phyloP scores from a whole-genome alignment of 2,329 filamentous ascomycete species.

The Aspergillus cejpii region DNA sequence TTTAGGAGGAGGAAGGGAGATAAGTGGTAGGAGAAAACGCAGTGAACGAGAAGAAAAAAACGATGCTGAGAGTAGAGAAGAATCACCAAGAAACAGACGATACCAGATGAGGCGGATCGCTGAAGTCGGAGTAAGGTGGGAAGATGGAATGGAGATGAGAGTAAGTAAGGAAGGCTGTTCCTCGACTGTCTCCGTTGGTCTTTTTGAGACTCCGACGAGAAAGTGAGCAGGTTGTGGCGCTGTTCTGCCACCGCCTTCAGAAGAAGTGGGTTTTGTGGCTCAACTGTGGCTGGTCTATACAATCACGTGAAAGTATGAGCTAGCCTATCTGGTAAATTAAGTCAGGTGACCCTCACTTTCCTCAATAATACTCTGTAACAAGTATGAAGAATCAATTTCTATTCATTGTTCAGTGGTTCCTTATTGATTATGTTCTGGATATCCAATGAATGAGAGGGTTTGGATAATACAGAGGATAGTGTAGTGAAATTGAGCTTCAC shows the following conservation, averaged over 20 bases:
- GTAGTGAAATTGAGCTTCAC: no score
- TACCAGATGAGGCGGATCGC: not conserved
- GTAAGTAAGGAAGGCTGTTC: not conserved
- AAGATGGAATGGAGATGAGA: not conserved
- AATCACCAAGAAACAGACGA: not conserved
- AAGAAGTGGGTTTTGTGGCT: not conserved
- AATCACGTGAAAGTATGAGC: not conserved
- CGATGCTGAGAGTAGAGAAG: not conserved
- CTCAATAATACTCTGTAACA: no score
- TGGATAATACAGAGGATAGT: no score
- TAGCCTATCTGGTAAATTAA: not conserved
- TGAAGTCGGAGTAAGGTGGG: not conserved
- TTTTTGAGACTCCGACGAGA: not conserved
- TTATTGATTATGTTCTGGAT: not conserved
- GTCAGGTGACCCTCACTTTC: not conserved
- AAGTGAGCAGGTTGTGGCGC: not conserved
- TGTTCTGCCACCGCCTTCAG: not conserved
- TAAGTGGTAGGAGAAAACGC: conserved; percentile 1
- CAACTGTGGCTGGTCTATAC: not conserved
- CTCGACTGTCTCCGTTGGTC: not conserved
- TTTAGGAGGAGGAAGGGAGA: conserved; percentile 2
- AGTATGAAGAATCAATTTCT: no score
- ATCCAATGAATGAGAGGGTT: no score
- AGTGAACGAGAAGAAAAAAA: not conserved
- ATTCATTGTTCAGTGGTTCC: not conserved